Evolutionary conservation across 306 rosid genomes (phyloP).

Genomic region (Lotus japonicus): DNA sequence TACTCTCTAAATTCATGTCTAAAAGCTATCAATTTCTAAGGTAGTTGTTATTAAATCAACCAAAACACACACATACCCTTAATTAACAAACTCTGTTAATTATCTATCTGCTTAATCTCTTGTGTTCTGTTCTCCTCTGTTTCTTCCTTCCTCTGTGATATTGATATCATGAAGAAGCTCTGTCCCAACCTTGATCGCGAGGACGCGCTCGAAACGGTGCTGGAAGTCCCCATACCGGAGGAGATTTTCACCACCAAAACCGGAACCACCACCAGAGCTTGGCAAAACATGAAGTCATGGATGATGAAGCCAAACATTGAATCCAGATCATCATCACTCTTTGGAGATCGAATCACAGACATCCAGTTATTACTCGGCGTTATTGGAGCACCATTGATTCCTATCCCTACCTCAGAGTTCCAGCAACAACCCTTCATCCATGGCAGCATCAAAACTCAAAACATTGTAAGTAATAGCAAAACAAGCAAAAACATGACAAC

Average conservation of each 20-base stretch:
- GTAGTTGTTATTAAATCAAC: not conserved
- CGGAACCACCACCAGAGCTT: conserved; percentile 29
- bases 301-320: conserved; percentile 59
- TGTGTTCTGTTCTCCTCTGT: not conserved
- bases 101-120: not conserved
- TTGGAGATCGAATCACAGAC: conserved; percentile 51
- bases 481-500: not conserved
- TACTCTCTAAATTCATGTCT: not conserved
- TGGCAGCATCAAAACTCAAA: conserved; percentile 47
- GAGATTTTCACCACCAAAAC: conserved; percentile 55
- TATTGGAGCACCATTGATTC: conserved; percentile 80
- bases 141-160: not conserved
- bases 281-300: conserved; percentile 86
- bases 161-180: conserved; percentile 60
- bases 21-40: too few relatives aligned
- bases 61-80: too few relatives aligned
- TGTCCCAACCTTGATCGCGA: conserved; percentile 80
- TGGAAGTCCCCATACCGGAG: conserved; percentile 89
- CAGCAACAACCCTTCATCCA: conserved; percentile 36
- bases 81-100: too few relatives aligned
- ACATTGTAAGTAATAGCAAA: conserved; percentile 46
- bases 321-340: conserved; percentile 30
- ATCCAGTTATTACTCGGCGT: conserved; percentile 77
- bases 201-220: conserved; percentile 83
- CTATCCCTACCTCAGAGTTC: conserved; percentile 42